phyloP scores from a whole-genome alignment of 2,329 filamentous ascomycete genomes.

The Cadophora gregata region DNA sequence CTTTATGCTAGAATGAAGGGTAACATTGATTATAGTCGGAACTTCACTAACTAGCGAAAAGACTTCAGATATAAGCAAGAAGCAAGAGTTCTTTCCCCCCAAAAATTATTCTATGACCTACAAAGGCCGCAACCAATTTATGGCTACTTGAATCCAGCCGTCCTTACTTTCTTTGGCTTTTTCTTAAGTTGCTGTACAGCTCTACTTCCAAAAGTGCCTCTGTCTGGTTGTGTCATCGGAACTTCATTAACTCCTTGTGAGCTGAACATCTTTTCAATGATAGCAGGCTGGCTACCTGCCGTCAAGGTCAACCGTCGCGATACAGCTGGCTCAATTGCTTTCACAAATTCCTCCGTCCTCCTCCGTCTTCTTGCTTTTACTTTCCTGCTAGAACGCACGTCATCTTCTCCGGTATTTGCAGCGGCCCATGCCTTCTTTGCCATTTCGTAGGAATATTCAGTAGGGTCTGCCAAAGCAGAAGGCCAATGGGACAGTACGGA shows the following conservation, averaged over 20 bases:
- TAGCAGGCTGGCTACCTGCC: conserved; percentile 40
- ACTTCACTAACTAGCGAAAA: neutral
- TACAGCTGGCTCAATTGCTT: conserved; percentile 44
- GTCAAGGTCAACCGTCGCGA: conserved; percentile 50
- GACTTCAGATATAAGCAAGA: neutral
- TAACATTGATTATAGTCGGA: too few species aligned
- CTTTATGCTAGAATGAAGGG: too few species aligned
- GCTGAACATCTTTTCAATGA: conserved; percentile 32
- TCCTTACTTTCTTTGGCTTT: conserved; percentile 49
- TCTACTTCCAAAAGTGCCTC: conserved; percentile 55
- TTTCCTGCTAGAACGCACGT: conserved; percentile 30
- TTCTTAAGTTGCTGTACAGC: conserved; percentile 47
- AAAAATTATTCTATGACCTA: neutral
- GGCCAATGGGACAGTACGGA: conserved; percentile 47
- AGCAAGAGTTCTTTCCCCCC: neutral
- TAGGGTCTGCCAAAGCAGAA: conserved; percentile 45
- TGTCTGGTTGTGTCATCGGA: conserved; percentile 53
- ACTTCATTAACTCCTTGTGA: conserved; percentile 41
- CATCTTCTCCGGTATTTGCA: conserved; percentile 35
- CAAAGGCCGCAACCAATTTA: neutral
- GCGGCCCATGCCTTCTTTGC: conserved; percentile 27
- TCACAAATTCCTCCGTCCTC: conserved; percentile 40
- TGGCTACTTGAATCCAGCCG: conserved; percentile 40
- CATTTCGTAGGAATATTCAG: conserved; percentile 43
- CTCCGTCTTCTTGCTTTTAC: conserved; percentile 40